A percentile compares a stretch with the other conserved stretches of the same genome.
Conservation (phyloP, 2,329 filamentous ascomycete genomes). For the Diaporthe sp. region DNA sequence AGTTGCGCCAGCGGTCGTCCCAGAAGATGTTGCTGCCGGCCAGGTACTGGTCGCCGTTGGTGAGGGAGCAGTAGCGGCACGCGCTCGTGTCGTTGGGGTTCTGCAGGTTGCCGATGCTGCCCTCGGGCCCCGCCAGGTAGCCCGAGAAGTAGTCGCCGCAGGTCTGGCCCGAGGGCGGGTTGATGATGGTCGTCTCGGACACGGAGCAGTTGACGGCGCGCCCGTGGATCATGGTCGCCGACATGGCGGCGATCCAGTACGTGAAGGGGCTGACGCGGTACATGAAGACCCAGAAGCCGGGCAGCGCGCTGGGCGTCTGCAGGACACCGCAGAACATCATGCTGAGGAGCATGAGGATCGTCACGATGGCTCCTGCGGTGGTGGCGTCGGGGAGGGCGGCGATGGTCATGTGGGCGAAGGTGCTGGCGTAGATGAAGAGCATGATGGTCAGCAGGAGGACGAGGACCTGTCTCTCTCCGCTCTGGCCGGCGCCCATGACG, state of each 20-base stretch:
- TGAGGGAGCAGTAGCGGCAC: slow-evolving; percentile 78
- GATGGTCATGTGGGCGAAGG: slow-evolving; percentile 82
- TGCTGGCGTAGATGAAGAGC: slow-evolving; percentile 79
- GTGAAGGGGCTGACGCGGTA: slow-evolving; percentile 77
- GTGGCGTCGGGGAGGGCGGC: slow-evolving; percentile 78
- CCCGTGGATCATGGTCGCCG: slow-evolving; percentile 74
- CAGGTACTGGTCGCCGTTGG: slow-evolving; percentile 73
- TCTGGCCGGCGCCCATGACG: slow-evolving; percentile 61
- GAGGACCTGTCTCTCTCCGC: slow-evolving; percentile 70
- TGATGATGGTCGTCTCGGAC: slow-evolving; percentile 74
- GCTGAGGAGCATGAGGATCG: slow-evolving; percentile 70
- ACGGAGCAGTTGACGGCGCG: slow-evolving; percentile 65
- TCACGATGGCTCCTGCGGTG: slow-evolving; percentile 75
- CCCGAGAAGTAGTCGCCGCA: slow-evolving; percentile 74
- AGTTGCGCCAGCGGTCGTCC: slow-evolving; percentile 76
- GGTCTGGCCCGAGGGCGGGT: slow-evolving; percentile 72
- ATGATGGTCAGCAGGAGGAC: slow-evolving; percentile 75
- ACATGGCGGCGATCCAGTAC: slow-evolving; percentile 77
- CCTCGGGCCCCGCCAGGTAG: slow-evolving; percentile 60
- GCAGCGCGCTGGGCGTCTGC: slow-evolving; percentile 69
- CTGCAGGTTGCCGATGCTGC: slow-evolving; percentile 68
- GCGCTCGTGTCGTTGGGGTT: slow-evolving; percentile 68
- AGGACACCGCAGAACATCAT: slow-evolving; percentile 76
- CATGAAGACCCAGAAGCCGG: slow-evolving; percentile 85
- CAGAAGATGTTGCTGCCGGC: slow-evolving; percentile 63